A percentile compares a stretch with the other conserved stretches of the same genome.
Conservation (phyloP, 257 asterid genomes). For the Datura wrightii region DNA sequence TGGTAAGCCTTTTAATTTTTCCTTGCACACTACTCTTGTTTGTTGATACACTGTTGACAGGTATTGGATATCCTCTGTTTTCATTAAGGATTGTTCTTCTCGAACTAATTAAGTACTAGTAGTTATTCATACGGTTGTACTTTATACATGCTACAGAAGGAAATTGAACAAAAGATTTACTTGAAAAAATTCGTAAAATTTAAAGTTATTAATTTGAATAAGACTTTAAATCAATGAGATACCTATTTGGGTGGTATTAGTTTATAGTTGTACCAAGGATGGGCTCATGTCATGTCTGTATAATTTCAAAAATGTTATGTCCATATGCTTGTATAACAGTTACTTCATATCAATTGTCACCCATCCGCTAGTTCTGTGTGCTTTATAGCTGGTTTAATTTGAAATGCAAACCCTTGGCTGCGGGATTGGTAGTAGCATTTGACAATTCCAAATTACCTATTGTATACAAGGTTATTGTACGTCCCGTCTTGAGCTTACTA, state of each 20-base stretch:
- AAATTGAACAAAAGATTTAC: slow-evolving; percentile 9
- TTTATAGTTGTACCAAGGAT: neutral
- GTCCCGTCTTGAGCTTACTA: neutral
- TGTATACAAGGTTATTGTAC: neutral
- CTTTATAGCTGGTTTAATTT: neutral
- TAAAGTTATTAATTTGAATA: neutral
- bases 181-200: neutral
- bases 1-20: slow-evolving; percentile 42
- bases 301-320: neutral
- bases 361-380: neutral
- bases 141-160: slow-evolving; percentile 1
- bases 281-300: neutral
- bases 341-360: neutral
- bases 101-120: neutral
- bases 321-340: slow-evolving; percentile 10
- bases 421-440: neutral
- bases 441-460: neutral
- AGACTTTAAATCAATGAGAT: neutral
- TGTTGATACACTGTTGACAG: neutral
- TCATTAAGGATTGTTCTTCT: neutral
- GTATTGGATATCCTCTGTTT: neutral
- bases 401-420: neutral
- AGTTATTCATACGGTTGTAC: neutral
- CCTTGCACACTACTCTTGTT: slow-evolving; percentile 19
- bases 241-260: neutral